These are phyloP conservation scores for Gossypium davidsonii DNA, from an alignment of 441 rosid species.

Conservation along the genomic window DNA sequence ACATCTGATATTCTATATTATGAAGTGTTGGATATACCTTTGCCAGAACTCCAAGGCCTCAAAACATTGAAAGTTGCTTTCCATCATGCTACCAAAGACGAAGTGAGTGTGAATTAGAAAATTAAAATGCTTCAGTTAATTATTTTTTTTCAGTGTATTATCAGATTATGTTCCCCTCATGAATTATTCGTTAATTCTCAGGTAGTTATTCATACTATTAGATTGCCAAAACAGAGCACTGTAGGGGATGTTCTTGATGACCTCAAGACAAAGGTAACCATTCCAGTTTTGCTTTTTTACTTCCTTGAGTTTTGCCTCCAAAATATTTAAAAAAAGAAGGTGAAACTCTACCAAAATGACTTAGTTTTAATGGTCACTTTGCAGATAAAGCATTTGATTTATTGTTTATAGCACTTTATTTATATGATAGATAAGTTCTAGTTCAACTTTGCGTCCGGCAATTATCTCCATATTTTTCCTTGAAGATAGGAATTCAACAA, in stretches of 20 bases:
- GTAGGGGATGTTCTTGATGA: conserved; percentile 69
- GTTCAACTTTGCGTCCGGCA: not conserved
- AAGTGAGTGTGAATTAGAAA: conserved; percentile 35
- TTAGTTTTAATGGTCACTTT: not conserved
- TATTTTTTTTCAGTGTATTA: conserved; percentile 14
- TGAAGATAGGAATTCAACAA: conserved; percentile 3
- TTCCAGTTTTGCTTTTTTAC: conserved; percentile 13
- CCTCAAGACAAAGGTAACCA: conserved; percentile 51
- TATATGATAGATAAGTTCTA: not conserved
- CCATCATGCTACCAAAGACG: conserved; percentile 70
- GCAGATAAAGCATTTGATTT: not conserved
- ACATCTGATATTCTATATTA: conserved; percentile 64
- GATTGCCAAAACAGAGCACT: conserved; percentile 68
- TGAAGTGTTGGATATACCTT: conserved; percentile 71
- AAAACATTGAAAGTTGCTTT: conserved; percentile 69
- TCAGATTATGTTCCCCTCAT: conserved; percentile 16
- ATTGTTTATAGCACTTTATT: not conserved
- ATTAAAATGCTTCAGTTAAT: conserved; percentile 2
- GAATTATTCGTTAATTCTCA: conserved; percentile 22
- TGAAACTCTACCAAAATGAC: not conserved
- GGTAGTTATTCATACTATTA: conserved; percentile 60
- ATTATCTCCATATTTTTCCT: not conserved
- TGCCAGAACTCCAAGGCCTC: conserved; percentile 69
- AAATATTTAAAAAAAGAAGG: not conserved
- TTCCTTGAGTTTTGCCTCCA: not conserved